A percentile compares a stretch with the other conserved stretches of the same genome.
Conservation (phyloP, 2,329 filamentous ascomycete genomes). For the Epichloe gansuensis region DNA sequence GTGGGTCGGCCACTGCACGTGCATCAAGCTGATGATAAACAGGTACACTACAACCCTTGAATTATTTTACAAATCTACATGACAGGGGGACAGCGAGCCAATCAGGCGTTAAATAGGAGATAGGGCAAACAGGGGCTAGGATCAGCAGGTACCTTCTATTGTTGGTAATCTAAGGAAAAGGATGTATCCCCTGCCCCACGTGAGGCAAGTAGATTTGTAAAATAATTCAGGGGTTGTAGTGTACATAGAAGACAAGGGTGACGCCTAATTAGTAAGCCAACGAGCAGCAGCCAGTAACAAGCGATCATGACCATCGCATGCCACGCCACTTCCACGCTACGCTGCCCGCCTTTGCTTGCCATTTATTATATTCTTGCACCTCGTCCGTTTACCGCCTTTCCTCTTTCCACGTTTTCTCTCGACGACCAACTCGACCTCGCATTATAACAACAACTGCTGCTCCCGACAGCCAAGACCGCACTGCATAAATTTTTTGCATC, state of each 20-base stretch:
- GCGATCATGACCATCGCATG: background rate
- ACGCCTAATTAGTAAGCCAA: background rate
- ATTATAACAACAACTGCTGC: background rate
- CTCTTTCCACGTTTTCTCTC: background rate
- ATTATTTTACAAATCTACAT: too few relatives aligned
- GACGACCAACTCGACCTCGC: background rate
- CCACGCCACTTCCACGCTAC: background rate
- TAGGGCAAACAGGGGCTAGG: too few relatives aligned
- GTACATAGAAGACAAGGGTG: background rate
- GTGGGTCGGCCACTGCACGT: background rate
- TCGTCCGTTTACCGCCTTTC: constrained; percentile 1
- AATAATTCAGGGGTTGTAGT: too few relatives aligned
- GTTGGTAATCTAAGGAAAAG: too few relatives aligned
- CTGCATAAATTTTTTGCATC: background rate
- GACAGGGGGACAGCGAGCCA: too few relatives aligned
- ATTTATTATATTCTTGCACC: background rate
- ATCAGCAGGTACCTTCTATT: too few relatives aligned
- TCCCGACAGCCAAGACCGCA: background rate
- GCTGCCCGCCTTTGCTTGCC: background rate
- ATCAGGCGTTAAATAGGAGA: too few relatives aligned
- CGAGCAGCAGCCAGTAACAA: background rate
- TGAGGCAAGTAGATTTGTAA: too few relatives aligned
- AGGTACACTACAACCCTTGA: too few relatives aligned
- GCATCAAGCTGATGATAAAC: too few relatives aligned
- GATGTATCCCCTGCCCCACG: too few relatives aligned